These are phyloP conservation scores for Dryas integrifolia DNA, from an alignment of 331 rosid genomes.

Conservation along the genomic window DNA sequence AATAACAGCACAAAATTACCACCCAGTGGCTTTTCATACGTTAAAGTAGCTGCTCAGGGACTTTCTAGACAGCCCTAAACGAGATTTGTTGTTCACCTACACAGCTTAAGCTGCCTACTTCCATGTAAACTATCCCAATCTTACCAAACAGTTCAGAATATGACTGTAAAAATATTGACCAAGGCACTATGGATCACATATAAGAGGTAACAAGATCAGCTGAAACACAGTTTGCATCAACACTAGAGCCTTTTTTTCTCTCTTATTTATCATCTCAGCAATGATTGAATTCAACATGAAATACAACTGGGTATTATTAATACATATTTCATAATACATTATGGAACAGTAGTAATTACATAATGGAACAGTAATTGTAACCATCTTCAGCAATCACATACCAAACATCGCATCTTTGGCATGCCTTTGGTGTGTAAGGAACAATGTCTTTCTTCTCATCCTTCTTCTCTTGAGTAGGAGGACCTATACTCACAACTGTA, in stretches of 20 bases:
- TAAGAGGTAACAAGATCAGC: too few species aligned
- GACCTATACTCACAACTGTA: constrained; percentile 42
- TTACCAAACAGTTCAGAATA: too few species aligned
- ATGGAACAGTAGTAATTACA: constrained; percentile 25
- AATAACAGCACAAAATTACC: not conserved
- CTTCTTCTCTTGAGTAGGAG: constrained; percentile 39
- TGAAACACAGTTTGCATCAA: not conserved
- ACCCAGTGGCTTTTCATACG: not conserved
- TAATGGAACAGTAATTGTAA: constrained; percentile 41
- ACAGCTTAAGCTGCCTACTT: too few species aligned
- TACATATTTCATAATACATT: constrained; percentile 1
- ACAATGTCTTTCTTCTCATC: constrained; percentile 32
- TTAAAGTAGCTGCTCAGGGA: too few species aligned
- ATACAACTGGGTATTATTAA: not conserved
- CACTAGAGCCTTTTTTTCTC: not conserved
- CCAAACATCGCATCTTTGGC: constrained; percentile 54
- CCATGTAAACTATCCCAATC: too few species aligned
- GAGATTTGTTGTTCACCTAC: too few species aligned
- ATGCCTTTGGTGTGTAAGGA: constrained; percentile 21
- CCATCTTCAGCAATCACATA: constrained; percentile 42
- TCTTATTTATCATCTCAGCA: not conserved
- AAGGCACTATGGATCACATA: too few species aligned
- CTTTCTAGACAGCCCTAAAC: too few species aligned
- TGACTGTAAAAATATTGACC: too few species aligned
- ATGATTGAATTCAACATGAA: not conserved